Evolutionary conservation across 164 flowering plant species (phyloP).

Genomic region (Macadamia integrifolia): DNA sequence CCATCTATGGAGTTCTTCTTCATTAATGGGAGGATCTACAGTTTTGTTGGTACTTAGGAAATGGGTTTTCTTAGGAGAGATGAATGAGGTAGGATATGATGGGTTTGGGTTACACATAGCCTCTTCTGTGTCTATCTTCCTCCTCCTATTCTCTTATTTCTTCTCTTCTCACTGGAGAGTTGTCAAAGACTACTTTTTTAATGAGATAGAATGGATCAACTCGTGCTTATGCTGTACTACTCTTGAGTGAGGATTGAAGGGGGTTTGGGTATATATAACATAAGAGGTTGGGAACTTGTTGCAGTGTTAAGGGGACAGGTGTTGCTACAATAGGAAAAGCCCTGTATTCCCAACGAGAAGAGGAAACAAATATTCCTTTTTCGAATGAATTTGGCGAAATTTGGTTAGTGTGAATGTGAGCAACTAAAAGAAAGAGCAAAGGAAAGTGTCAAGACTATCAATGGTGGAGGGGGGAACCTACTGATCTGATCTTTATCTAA

Average conservation of each 20-base stretch:
- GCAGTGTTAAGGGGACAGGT: conserved; percentile 14
- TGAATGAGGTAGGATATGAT: conserved; percentile 41
- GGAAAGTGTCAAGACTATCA: too few species aligned
- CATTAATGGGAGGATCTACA: conserved; percentile 18
- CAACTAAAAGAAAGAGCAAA: too few species aligned
- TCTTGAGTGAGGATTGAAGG: not conserved
- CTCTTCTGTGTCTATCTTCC: too few species aligned
- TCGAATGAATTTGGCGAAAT: too few species aligned
- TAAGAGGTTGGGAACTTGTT: conserved; percentile 15
- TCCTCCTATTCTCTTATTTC: too few species aligned
- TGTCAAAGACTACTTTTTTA: not conserved
- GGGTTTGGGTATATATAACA: conserved; percentile 32
- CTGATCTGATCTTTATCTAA: too few species aligned
- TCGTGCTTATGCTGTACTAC: not conserved
- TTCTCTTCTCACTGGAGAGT: not conserved
- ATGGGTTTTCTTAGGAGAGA: conserved; percentile 37
- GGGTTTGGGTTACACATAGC: conserved; percentile 62
- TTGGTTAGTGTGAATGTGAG: too few species aligned
- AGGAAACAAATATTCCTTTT: too few species aligned
- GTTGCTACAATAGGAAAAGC: conserved; percentile 13
- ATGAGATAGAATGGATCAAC: conserved; percentile 7
- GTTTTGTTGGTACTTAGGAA: conserved; percentile 27
- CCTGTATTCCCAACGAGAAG: too few species aligned
- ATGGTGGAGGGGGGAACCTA: too few species aligned
- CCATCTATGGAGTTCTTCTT: conserved; percentile 48